Base-by-base conservation (phyloP, 2,329 filamentous ascomycete genomes). In the Colletotrichum magnum region DNA sequence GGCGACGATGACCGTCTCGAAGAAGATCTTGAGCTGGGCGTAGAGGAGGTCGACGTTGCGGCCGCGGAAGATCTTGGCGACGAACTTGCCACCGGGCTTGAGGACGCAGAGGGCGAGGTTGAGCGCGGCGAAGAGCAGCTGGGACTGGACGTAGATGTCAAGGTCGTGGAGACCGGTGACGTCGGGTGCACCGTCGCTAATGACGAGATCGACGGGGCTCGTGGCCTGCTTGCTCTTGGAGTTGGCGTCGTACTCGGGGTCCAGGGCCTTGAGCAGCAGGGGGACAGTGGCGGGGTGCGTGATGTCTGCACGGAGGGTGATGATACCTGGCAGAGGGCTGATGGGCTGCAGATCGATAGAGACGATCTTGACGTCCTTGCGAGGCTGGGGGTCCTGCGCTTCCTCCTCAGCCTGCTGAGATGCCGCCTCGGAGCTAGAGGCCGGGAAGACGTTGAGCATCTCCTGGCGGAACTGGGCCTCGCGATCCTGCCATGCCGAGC, bases 71-170 rank as follows among this genome's bases (percentile, higher is more conserved):
- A 99, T 98, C 85, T 99, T 99, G 69, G 96, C 96, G 7, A 99
- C 95, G 75, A 99, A 99, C 77, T 94, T 97, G 71, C 96, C 96
- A 51, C 96, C 96, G 0, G 95, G 95, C 69, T 93, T 93, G 24
- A 99, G 88, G 13, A 99, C 94, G 77, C 95, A 97, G 13, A 98
- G 89, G 0, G 96, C 94, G 3, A 99, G 89, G 79, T 98, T 97
- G 21, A 99, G 88, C 0, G 96, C 96, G 0, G 95, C 94, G 80
- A 97, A 98, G 58, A 99, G 91, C 9, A 99, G 88, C 81, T 98
- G 96, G 9, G 93, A 95, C 82, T 99, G 96, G 18, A 99, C 93
- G 81, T 99, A 99, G 74, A 98, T 98, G 81, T 99, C 96, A 43
- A 99, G 89, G 79, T 99, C 96, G 79, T 99, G 96, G 1, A 99